Base-by-base conservation (phyloP, 306 rosid genomes). In the Abrus pulchellus region DNA sequence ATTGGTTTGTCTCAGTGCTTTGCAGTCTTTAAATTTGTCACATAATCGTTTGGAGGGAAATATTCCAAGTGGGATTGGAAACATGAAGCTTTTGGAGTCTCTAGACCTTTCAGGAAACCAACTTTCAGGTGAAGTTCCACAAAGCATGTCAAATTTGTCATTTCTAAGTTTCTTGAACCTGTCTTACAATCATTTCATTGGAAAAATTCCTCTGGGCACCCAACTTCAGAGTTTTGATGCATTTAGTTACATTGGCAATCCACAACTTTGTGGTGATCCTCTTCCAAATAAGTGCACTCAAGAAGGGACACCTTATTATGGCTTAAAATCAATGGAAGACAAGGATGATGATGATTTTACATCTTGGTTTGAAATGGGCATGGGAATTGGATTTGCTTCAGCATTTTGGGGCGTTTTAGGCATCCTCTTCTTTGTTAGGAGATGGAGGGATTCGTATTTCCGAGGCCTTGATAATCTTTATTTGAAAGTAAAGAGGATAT, bases 151-250 rank as follows among this genome's bases (percentile, higher is more conserved):
- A 10, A 68, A 68, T 45, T 44, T 68, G 6, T 68, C 56, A 0
- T 68, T 69, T 27, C 5, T 47, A 7, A 32, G 27, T 30, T 12
- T 7, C 47, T 14, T 71, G 48, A 71, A 71, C 53, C 11, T 66
- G 36, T 66, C 72, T 1, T 49, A 5, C 74, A 69, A 69, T 33
- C 5, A 70, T 50, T 70, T 70, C 47, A 6, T 1, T 36, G 74
- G 74, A 12, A 13, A 4, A 33, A 69, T 69, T 49, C 60, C 75
- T 29, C 9, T 69, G 2, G 75, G 75, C 1, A 50, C 76, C 7
- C 76, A 70, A 3, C 76, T 71, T 13, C 76, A 71, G 49, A 36
- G 76, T 14, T 70, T 70, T n/a, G 48, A 14, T 53, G 76, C 4
- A 36, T n/a, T 3, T 6, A 34, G 63, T 14, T 71, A 33, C 20